These are phyloP conservation scores for Didymella segeticola DNA, from an alignment of 2,329 filamentous ascomycete species.

Conservation along the genomic window DNA sequence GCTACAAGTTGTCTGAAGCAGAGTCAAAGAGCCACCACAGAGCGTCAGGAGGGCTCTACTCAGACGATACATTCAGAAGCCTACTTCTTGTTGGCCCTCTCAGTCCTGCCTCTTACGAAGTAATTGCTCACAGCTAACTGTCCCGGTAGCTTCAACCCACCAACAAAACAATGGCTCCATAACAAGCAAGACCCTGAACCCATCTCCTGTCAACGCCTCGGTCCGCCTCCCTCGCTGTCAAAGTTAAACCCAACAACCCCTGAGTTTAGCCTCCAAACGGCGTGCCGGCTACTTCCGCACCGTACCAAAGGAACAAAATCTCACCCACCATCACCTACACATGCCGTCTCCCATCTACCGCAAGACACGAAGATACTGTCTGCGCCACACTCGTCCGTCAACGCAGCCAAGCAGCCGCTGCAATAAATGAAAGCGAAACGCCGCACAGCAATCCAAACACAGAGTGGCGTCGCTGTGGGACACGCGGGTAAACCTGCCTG, in stretches of 20 bases:
- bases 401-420: conserved; percentile 4
- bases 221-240: conserved; percentile 7
- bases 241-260: background rate
- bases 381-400: background rate
- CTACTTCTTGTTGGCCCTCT: too few relatives aligned
- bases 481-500: background rate
- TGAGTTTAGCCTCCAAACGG: conserved; percentile 1
- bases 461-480: too few relatives aligned
- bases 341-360: too few relatives aligned
- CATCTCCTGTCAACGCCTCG: conserved; percentile 9
- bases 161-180: background rate
- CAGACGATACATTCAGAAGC: too few relatives aligned
- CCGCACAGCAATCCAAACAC: background rate
- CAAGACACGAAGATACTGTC: background rate
- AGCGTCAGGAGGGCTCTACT: too few relatives aligned
- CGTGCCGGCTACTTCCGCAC: conserved; percentile 8
- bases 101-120: too few relatives aligned
- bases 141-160: too few relatives aligned
- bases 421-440: conserved; percentile 1
- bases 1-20: too few relatives aligned
- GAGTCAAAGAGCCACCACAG: too few relatives aligned
- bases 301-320: background rate
- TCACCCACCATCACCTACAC: background rate
- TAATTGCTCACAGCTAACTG: too few relatives aligned
- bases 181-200: conserved; percentile 1